Evolutionary conservation across 805 yeast genomes (phyloP).

Genomic region (Kodamaea hsintzibuensis): DNA sequence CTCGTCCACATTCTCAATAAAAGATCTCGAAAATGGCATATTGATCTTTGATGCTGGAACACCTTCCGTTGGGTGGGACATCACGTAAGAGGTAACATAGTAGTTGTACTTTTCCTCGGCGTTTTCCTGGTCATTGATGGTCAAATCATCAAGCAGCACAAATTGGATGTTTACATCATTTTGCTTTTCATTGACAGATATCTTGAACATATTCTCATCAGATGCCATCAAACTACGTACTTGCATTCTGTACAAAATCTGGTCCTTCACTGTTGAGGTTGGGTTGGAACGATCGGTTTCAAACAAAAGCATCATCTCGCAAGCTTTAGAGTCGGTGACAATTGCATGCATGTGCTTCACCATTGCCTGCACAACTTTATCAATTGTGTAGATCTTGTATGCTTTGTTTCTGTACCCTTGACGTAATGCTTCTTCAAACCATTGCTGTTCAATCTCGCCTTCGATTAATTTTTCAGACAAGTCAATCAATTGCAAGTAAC

Average conservation of each 20-base stretch:
- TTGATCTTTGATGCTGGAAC: constrained; percentile 73
- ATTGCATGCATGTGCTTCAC: constrained; percentile 84
- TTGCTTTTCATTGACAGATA: constrained; percentile 60
- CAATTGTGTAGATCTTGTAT: constrained; percentile 87
- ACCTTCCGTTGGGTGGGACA: constrained; percentile 98
- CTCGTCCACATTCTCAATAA: constrained; percentile 54
- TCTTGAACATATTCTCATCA: constrained; percentile 92
- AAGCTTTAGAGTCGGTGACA: constrained; percentile 73
- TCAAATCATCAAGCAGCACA: constrained; percentile 84
- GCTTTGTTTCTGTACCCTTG: constrained; percentile 95
- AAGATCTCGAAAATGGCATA: constrained; percentile 73
- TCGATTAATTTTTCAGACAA: constrained; percentile 78
- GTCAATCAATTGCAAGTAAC: constrained; percentile 75
- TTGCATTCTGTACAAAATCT: constrained; percentile 86
- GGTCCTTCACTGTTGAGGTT: constrained; percentile 76
- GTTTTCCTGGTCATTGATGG: constrained; percentile 66
- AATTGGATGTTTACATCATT: constrained; percentile 70
- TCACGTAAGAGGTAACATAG: constrained; percentile 86
- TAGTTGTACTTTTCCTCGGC: constrained; percentile 88
- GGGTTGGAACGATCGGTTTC: constrained; percentile 73
- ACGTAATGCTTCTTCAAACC: constrained; percentile 93
- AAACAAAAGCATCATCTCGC: constrained; percentile 77
- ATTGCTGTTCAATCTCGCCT: constrained; percentile 88
- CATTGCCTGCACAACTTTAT: constrained; percentile 76
- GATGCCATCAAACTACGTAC: constrained; percentile 74